A percentile compares a stretch with the other conserved stretches of the same genome.
phyloP scores from a whole-genome alignment of 805 yeast genomes.

The Candida saitoana region DNA sequence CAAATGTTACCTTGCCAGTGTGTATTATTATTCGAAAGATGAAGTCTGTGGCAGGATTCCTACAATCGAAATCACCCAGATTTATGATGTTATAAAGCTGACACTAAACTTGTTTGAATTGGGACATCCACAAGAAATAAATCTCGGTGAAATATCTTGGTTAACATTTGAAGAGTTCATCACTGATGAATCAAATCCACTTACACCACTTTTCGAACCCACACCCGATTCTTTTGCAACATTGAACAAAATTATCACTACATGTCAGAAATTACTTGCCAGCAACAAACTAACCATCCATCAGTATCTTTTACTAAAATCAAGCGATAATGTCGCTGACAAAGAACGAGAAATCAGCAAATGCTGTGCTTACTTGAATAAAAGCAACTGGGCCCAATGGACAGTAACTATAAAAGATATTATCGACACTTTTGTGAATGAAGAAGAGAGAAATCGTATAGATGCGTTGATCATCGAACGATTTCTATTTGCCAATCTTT shows the following conservation, averaged over 20 bases:
- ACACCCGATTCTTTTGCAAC: constrained; percentile 12
- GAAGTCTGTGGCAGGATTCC: constrained; percentile 12
- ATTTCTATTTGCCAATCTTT: constrained; percentile 24
- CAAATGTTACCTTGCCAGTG: constrained; percentile 17
- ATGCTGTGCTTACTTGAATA: constrained; percentile 21
- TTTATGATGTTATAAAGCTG: constrained; percentile 25
- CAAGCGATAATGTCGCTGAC: constrained; percentile 7
- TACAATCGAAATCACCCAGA: constrained; percentile 24
- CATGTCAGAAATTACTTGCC: constrained; percentile 32
- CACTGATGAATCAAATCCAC: constrained; percentile 11
- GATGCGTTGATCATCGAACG: constrained; percentile 24
- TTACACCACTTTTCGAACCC: constrained; percentile 16
- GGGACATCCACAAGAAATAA: background rate
- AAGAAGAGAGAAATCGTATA: constrained; percentile 10
- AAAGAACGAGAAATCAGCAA: constrained; percentile 25
- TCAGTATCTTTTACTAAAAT: constrained; percentile 24
- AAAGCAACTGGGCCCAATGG: constrained; percentile 19
- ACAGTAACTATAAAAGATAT: constrained; percentile 18
- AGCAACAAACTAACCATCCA: constrained; percentile 31
- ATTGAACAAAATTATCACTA: constrained; percentile 19
- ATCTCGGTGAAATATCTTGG: background rate
- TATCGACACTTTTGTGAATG: constrained; percentile 16
- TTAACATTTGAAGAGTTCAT: constrained; percentile 16
- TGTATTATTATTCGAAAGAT: constrained; percentile 18
- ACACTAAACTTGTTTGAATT: constrained; percentile 14